phyloP scores from a whole-genome alignment of 768 basidiomycete genomes.

The Suillus americanus region DNA sequence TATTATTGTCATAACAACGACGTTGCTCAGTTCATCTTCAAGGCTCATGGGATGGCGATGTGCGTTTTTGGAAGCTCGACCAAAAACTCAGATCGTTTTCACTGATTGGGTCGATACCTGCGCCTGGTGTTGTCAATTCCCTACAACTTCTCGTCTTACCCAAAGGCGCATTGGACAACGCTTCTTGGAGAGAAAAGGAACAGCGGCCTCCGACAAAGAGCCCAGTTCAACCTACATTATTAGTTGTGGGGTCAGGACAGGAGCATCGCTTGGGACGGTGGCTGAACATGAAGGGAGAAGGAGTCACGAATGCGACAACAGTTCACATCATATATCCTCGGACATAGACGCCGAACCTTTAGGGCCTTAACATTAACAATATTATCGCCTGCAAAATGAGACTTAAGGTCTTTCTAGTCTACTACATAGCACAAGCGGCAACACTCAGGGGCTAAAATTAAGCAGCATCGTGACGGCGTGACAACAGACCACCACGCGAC shows the following conservation, averaged over 20 bases:
- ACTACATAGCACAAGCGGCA: background rate
- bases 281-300: constrained; percentile 71
- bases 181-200: constrained; percentile 39
- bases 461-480: background rate
- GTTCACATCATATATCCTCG: constrained; percentile 58
- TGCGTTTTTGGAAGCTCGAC: constrained; percentile 92
- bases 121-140: constrained; percentile 85
- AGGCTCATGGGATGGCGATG: constrained; percentile 93
- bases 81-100: constrained; percentile 75
- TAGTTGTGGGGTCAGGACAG: constrained; percentile 82
- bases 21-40: constrained; percentile 7
- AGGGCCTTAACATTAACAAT: background rate
- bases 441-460: background rate
- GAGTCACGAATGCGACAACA: constrained; percentile 70
- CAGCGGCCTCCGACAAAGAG: constrained; percentile 8
- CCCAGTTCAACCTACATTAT: constrained; percentile 39
- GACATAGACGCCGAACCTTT: constrained; percentile 17
- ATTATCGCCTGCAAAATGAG: background rate
- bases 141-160: constrained; percentile 72
- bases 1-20: background rate
- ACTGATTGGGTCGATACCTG: constrained; percentile 60
- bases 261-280: constrained; percentile 92
- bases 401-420: background rate
- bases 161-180: constrained; percentile 38
- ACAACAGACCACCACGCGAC: background rate